A percentile compares a stretch with the other conserved stretches of the same genome.
phyloP scores from a whole-genome alignment of 2,329 filamentous ascomycete species.

The Ceratocystis harringtonii region DNA sequence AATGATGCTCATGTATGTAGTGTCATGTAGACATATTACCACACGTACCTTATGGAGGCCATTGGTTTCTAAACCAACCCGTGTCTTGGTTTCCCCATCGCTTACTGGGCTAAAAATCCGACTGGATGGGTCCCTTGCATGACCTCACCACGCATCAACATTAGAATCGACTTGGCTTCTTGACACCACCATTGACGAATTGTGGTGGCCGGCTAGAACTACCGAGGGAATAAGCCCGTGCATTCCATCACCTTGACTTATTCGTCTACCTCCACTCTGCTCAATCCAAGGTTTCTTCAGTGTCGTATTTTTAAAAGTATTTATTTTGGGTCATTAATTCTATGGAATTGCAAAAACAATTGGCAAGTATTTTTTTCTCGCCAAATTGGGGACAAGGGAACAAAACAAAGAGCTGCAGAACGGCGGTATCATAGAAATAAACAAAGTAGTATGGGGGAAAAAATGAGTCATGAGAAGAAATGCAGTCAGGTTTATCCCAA shows the following conservation, averaged over 20 bases:
- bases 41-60: too few species aligned
- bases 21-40: too few species aligned
- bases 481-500: too few species aligned
- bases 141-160: not conserved
- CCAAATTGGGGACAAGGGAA: not conserved
- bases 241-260: too few species aligned
- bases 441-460: not conserved
- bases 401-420: not conserved
- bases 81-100: not conserved
- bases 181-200: not conserved
- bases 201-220: too few species aligned
- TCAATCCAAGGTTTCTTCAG: not conserved
- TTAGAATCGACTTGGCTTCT: not conserved
- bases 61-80: not conserved
- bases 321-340: not conserved
- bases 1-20: too few species aligned
- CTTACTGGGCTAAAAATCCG: too few species aligned
- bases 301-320: not conserved
- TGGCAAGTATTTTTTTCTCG: not conserved
- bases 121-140: not conserved
- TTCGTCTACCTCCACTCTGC: too few species aligned
- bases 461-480: not conserved
- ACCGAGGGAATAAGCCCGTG: too few species aligned
- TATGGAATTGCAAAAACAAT: not conserved
- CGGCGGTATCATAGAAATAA: not conserved